phyloP scores from a whole-genome alignment of 2,329 filamentous ascomycete genomes.

The Ploettnerulaceae sp. region DNA sequence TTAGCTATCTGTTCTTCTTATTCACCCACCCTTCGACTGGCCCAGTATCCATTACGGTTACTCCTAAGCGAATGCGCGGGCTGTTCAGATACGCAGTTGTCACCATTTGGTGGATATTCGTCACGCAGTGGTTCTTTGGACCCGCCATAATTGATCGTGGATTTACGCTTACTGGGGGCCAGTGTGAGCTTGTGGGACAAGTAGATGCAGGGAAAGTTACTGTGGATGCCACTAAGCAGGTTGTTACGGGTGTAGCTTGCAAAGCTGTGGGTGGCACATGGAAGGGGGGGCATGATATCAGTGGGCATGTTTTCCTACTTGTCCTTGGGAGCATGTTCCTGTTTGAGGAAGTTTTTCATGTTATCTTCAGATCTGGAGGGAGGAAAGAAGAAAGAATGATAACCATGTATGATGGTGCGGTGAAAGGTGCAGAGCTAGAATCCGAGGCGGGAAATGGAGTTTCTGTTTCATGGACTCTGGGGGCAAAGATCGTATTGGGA shows the following conservation, averaged over 20 bases:
- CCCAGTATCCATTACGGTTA: conserved; percentile 38
- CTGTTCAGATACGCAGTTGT: conserved; percentile 63
- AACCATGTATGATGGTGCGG: conserved; percentile 60
- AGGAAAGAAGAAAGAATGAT: conserved; percentile 58
- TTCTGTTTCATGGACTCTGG: conserved; percentile 38
- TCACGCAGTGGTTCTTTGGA: conserved; percentile 97
- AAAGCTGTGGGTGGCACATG: conserved; percentile 77
- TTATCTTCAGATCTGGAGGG: conserved; percentile 45
- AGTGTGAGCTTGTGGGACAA: conserved; percentile 60
- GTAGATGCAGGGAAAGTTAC: conserved; percentile 43
- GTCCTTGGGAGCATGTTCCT: conserved; percentile 79
- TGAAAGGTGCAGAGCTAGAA: conserved; percentile 54
- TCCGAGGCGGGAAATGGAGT: conserved; percentile 15
- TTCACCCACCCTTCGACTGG: conserved; percentile 59
- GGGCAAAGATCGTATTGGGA: conserved; percentile 51
- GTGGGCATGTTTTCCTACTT: conserved; percentile 89
- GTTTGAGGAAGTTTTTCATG: conserved; percentile 70
- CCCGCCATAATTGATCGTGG: conserved; percentile 83
- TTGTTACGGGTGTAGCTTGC: conserved; percentile 73
- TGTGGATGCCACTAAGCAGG: conserved; percentile 43
- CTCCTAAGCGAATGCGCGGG: conserved; percentile 51
- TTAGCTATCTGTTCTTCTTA: conserved; percentile 66
- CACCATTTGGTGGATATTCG: conserved; percentile 74
- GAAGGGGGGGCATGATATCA: conserved; percentile 94
- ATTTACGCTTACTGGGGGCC: conserved; percentile 83